Evolutionary conservation across 768 basidiomycete species (phyloP), one percentile per base, ranked within the genome.

Genomic region (Suillus occidentalis): DNA sequence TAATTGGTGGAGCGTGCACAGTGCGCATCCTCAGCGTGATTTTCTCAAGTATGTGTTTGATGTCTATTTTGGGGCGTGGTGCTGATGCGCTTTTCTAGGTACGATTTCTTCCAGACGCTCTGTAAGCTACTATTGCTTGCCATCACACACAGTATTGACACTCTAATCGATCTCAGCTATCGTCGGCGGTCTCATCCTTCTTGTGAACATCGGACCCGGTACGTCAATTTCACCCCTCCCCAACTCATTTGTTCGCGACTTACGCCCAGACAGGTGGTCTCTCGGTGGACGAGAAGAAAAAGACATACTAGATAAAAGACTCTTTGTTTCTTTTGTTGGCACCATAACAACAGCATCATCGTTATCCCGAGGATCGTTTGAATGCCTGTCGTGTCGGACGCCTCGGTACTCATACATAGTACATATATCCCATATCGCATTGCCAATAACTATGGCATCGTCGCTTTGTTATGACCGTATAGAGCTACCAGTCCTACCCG

Each of bases 241-340:
- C 6, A 25, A 28, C 22, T 50, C n/a, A 22, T 13, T 12, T 22
- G 12, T 20, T 12, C 0, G 10, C 20, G 68, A 22, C 63, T 64
- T 6, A 61, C 71, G n/a, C 65, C 40, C 45, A 49, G 61, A 55
- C 60, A 91, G 91, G 97, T 66, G 97, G 96, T 68, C 84, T 99
- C 66, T 98, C 96, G 4, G 93, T 99, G 66, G 97, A 99, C 79
- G 96, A 98, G 84, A 98, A 98, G 85, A 99, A 99, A 85, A 99
- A 99, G 86, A 94, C 89, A 25, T 95, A 86, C 71, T 94, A 65
- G 67, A 58, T 14, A 8, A 16, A 20, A 7, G 43, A 37, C 22
- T 28, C 39, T 0, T 20, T 28, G 18, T 12, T 40, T 59, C 40
- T 25, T 28, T 25, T 28, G 28, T 12, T 59, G 57, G 57, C 57